Evolutionary conservation across 495 filamentous ascomycete species (phyloP).

Genomic region (Coniosporium apollinis): DNA sequence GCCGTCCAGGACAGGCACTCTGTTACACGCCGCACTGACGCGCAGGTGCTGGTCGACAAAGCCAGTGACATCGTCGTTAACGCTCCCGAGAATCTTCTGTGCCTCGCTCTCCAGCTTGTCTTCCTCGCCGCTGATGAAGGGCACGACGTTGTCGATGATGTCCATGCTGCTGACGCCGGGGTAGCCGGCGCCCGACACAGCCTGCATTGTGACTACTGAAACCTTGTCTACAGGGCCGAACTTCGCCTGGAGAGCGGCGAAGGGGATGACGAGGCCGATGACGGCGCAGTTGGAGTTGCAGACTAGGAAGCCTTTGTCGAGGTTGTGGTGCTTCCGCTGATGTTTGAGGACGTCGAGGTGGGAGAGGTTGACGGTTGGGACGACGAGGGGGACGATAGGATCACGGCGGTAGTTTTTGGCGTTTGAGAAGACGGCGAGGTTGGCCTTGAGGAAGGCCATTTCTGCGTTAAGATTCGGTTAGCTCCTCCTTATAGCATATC

Average conservation of each 20-base stretch:
- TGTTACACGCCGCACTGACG: conserved; percentile 24
- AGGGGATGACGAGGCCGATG: conserved; percentile 28
- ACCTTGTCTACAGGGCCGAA: conserved; percentile 26
- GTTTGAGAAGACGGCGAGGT: conserved; percentile 27
- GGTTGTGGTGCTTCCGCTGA: conserved; percentile 19
- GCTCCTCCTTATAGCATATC: no score
- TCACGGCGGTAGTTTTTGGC: conserved; percentile 29
- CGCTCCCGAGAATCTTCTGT: conserved; percentile 25
- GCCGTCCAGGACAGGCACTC: conserved; percentile 27
- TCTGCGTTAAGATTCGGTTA: no score
- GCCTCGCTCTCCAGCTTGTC: conserved; percentile 28
- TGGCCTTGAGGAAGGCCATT: conserved; percentile 25
- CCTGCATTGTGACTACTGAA: conserved; percentile 28
- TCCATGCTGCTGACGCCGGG: conserved; percentile 30
- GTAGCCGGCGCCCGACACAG: conserved; percentile 28
- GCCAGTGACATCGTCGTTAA: conserved; percentile 19
- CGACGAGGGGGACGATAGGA: conserved; percentile 27
- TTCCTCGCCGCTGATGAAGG: conserved; percentile 28
- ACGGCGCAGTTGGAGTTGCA: conserved; percentile 33
- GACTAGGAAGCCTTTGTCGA: conserved; percentile 26
- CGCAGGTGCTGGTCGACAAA: conserved; percentile 23
- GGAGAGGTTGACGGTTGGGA: conserved; percentile 26
- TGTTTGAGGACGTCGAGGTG: conserved; percentile 24
- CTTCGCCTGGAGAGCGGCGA: conserved; percentile 23
- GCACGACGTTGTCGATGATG: conserved; percentile 29